Percentiles rank a stretch among this genome's conserved stretches.
Evolutionary conservation across 2,329 filamentous ascomycete species (phyloP).

Genomic region (Ophiostoma perfectum): DNA sequence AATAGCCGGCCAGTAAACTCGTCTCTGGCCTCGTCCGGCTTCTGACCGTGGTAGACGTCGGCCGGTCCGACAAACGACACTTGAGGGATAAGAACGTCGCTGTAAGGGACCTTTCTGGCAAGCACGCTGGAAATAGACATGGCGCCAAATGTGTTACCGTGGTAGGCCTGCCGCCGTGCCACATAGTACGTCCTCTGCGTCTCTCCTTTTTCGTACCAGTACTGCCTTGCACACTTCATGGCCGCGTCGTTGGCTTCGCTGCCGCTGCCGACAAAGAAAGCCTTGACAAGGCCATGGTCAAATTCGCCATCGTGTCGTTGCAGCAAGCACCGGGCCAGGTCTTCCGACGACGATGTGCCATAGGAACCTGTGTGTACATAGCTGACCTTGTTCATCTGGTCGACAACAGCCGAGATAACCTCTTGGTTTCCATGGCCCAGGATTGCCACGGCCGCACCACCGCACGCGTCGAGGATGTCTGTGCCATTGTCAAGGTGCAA

Average conservation of each 20-base stretch:
- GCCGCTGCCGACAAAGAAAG: neutral
- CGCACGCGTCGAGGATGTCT: neutral
- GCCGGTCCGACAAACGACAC: neutral
- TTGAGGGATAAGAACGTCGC: neutral
- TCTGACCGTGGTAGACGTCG: neutral
- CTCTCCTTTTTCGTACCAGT: neutral
- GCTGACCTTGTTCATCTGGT: neutral
- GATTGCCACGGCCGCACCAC: neutral
- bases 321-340: neutral
- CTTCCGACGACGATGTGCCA: neutral
- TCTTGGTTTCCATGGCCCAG: neutral
- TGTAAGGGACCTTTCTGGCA: neutral
- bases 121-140: neutral
- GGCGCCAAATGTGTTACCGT: neutral
- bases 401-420: neutral
- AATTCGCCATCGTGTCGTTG: neutral
- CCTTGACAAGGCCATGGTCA: neutral
- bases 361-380: neutral
- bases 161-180: neutral
- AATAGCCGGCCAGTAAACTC: neutral
- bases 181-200: neutral
- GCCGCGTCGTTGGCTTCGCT: neutral
- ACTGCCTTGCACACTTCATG: neutral
- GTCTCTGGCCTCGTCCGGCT: neutral
- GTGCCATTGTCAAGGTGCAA: neutral